phyloP scores from a whole-genome alignment of 176 grass and related monocot genomes.

The Melocanna baccifera region DNA sequence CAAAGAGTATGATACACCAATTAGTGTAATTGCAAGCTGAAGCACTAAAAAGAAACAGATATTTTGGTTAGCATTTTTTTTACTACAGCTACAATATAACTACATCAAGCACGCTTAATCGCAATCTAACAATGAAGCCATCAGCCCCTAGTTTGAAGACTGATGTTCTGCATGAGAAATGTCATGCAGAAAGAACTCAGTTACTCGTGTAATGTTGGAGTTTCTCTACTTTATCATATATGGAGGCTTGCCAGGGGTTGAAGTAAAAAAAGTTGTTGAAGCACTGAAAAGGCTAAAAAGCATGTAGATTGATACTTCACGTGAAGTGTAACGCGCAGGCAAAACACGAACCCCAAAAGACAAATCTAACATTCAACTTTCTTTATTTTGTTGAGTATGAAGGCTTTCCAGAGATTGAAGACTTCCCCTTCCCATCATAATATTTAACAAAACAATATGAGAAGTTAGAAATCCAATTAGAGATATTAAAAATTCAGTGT shows the following conservation, averaged over 20 bases:
- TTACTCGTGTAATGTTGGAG: background rate
- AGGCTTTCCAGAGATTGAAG: background rate
- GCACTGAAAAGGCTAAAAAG: background rate
- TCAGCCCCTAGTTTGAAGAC: conserved; percentile 2
- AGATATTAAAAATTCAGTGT: background rate
- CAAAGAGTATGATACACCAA: background rate
- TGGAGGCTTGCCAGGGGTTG: background rate
- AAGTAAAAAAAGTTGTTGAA: background rate
- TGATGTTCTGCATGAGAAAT: conserved; percentile 8
- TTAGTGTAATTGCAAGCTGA: background rate
- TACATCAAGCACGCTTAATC: background rate
- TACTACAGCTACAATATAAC: background rate
- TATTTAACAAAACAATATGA: background rate
- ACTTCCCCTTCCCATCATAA: background rate
- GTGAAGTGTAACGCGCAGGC: background rate
- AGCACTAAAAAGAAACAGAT: background rate
- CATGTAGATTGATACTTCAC: background rate
- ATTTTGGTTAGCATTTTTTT: background rate
- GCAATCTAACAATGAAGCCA: background rate
- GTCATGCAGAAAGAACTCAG: background rate
- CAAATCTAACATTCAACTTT: background rate
- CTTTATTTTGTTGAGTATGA: background rate
- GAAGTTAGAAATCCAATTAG: background rate
- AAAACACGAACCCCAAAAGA: conserved; percentile 3
- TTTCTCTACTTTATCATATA: conserved; percentile 16